These are phyloP conservation scores for Xylaria digitata DNA, from an alignment of 2,329 filamentous ascomycete species.

Conservation along the genomic window DNA sequence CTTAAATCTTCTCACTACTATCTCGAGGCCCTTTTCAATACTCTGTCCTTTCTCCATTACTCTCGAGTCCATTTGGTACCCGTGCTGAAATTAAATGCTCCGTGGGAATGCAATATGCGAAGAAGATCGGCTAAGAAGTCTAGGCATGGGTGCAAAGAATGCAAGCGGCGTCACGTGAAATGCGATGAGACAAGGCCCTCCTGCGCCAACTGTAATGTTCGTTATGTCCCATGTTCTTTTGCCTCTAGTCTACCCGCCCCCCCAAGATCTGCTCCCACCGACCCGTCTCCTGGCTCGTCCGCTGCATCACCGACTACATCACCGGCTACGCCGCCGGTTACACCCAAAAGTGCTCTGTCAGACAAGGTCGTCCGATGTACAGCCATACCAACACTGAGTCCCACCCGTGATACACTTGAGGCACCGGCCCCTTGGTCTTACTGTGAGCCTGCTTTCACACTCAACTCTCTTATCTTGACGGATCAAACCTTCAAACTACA, in stretches of 20 bases:
- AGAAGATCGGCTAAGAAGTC: constrained; percentile 38
- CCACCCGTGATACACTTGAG: not conserved
- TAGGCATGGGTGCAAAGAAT: constrained; percentile 41
- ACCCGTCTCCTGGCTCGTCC: not conserved
- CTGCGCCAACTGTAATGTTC: constrained; percentile 56
- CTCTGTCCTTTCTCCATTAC: not conserved
- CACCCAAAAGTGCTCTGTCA: not conserved
- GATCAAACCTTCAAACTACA: constrained; percentile 51
- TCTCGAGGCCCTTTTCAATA: not conserved
- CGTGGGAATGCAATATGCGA: constrained; percentile 4
- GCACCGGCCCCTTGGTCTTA: not conserved
- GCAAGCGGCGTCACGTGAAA: constrained; percentile 43
- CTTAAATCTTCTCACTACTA: not conserved
- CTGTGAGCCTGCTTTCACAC: constrained; percentile 2
- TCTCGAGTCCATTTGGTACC: too few relatives aligned
- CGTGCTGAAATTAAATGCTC: too few relatives aligned
- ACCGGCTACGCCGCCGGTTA: not conserved
- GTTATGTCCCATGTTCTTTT: constrained; percentile 53
- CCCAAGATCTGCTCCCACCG: not conserved
- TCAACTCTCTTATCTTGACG: constrained; percentile 9
- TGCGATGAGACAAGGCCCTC: constrained; percentile 57
- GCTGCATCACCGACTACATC: not conserved
- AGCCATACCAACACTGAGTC: not conserved
- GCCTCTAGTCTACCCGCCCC: constrained; percentile 31
- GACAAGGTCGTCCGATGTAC: not conserved